phyloP scores from a whole-genome alignment of 2,329 filamentous ascomycete species.

The Fusarium sp. region DNA sequence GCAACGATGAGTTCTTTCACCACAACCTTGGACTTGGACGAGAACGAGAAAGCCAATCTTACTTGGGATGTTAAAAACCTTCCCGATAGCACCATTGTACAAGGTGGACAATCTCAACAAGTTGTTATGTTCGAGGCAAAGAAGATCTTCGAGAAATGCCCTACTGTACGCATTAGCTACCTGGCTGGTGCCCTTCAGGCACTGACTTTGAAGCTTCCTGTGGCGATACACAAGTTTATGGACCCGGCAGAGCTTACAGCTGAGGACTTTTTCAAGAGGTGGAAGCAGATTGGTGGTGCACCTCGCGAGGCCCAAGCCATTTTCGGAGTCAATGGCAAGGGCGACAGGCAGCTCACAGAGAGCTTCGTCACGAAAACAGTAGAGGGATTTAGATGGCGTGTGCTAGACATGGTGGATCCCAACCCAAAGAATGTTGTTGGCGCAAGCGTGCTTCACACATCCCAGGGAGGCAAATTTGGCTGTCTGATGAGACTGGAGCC shows the following conservation, averaged over 20 bases:
- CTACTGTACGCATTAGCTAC: conserved; percentile 94
- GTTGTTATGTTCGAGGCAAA: conserved; percentile 95
- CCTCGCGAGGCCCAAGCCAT: conserved; percentile 90
- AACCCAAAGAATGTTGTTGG: conserved; percentile 95
- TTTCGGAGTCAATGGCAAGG: conserved; percentile 72
- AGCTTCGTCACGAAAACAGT: conserved; percentile 78
- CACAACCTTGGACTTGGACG: conserved; percentile 87
- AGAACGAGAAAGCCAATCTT: conserved; percentile 71
- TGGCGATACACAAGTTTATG: conserved; percentile 96
- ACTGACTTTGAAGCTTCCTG: conserved; percentile 88
- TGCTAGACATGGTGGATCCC: conserved; percentile 87
- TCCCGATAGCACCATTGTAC: conserved; percentile 81
- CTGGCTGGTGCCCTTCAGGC: conserved; percentile 93
- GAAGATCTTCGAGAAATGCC: conserved; percentile 81
- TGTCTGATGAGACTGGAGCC: conserved; percentile 94
- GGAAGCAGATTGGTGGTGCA: conserved; percentile 95
- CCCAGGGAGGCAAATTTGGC: conserved; percentile 88
- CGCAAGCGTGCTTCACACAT: conserved; percentile 85
- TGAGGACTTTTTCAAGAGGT: conserved; percentile 98
- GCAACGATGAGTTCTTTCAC: conserved; percentile 90
- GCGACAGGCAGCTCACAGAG: conserved; percentile 72
- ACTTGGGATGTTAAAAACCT: conserved; percentile 89
- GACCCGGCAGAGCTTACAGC: conserved; percentile 85
- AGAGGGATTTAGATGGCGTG: conserved; percentile 88
- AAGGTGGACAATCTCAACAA: conserved; percentile 85